A percentile compares a stretch with the other conserved stretches of the same genome.
phyloP scores from a whole-genome alignment of 2,329 filamentous ascomycete genomes.

The Whalleya microplaca region DNA sequence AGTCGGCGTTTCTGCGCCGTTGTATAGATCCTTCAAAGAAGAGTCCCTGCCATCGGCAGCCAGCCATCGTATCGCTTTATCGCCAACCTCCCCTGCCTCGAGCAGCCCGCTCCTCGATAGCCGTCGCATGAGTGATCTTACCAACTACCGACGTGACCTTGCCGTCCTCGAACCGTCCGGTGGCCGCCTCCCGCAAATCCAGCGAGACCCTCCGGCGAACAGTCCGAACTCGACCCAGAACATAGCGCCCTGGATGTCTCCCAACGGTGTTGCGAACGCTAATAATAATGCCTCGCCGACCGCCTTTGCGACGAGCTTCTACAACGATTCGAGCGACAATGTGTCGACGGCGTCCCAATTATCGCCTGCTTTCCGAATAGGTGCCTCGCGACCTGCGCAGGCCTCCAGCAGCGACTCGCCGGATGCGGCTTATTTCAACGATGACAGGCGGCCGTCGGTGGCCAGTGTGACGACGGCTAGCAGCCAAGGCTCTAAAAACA shows the following conservation, averaged over 20 bases:
- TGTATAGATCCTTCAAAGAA: conserved; percentile 42
- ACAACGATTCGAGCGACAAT: conserved; percentile 76
- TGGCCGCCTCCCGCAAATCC: conserved; percentile 60
- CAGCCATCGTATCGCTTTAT: conserved; percentile 48
- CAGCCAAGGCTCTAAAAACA: conserved; percentile 79
- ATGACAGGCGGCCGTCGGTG: conserved; percentile 82
- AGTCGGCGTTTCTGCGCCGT: conserved; percentile 28
- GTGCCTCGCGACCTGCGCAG: conserved; percentile 33
- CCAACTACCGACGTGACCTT: conserved; percentile 73
- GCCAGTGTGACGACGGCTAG: conserved; percentile 86
- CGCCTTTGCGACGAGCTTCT: conserved; percentile 62
- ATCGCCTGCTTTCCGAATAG: conserved; percentile 69
- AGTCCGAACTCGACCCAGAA: conserved; percentile 56
- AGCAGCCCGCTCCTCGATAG: conserved; percentile 59
- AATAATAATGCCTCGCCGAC: conserved; percentile 41
- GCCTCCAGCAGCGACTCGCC: conserved; percentile 59
- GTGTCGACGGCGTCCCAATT: conserved; percentile 65
- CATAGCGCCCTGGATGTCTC: conserved; percentile 62
- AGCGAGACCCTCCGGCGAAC: conserved; percentile 61
- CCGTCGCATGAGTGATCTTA: conserved; percentile 63
- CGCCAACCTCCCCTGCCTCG: conserved; percentile 46
- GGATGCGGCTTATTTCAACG: conserved; percentile 63
- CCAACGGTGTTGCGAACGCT: conserved; percentile 42
- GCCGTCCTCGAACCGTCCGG: conserved; percentile 67
- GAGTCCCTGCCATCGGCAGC: conserved; percentile 52